phyloP scores from a whole-genome alignment of 1,284 basidiomycete genomes.

The Rhodotorula sp. region DNA sequence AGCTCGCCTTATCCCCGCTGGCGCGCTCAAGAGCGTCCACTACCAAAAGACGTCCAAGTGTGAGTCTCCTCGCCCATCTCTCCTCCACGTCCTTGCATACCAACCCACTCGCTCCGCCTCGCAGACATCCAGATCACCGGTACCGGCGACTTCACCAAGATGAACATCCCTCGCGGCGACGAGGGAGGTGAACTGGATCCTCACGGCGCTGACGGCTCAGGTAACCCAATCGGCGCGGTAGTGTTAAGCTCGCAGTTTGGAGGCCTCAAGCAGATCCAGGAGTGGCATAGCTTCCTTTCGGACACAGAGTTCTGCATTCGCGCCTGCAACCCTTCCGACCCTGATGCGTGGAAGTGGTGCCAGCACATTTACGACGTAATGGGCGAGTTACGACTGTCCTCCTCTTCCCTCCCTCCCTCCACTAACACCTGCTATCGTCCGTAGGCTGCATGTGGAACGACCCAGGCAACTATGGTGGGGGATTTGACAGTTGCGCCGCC shows the following conservation, averaged over 20 bases:
- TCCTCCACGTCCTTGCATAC: constrained; percentile 35
- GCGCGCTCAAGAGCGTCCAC: constrained; percentile 52
- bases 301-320: constrained; percentile 44
- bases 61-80: constrained; percentile 54
- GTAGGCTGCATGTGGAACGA: constrained; percentile 56
- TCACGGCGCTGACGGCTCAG: constrained; percentile 40
- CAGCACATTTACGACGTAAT: constrained; percentile 47
- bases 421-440: constrained; percentile 50
- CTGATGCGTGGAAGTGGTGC: constrained; percentile 29
- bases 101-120: too few relatives aligned
- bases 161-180: constrained; percentile 52
- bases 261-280: constrained; percentile 40
- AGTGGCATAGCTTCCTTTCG: constrained; percentile 42
- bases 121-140: constrained; percentile 53
- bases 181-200: constrained; percentile 51
- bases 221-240: constrained; percentile 46
- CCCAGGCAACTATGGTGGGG: constrained; percentile 58
- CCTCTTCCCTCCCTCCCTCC: constrained; percentile 44
- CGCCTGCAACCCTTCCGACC: constrained; percentile 32
- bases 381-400: background rate
- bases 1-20: constrained; percentile 55
- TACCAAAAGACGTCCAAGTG: too few relatives aligned
- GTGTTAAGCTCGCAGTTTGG: constrained; percentile 37
- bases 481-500: constrained; percentile 58
- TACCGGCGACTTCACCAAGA: constrained; percentile 52